Base-by-base conservation (phyloP, 2,329 filamentous ascomycete species). In the Aciculosporium take region DNA sequence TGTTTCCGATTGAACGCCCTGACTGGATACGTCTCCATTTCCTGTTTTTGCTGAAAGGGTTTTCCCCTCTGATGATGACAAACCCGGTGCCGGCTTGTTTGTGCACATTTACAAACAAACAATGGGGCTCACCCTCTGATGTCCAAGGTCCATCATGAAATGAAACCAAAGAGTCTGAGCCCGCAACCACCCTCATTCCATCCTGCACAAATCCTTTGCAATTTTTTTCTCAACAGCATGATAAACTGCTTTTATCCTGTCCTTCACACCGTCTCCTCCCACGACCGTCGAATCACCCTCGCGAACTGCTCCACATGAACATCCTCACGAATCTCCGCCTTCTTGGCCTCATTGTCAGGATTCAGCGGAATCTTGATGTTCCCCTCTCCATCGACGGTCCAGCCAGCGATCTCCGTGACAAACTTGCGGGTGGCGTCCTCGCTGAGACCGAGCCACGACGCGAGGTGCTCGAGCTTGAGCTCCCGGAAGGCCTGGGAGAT, bases 281-380 rank as follows among this genome's bases (percentile, higher is more conserved):
- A 94, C 38, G 84, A 82, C 56, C 88, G 74, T 63, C 82, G 74
- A 48, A 94, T 77, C 47, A 94, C 79, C 51, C 85, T 72, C 40
- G 76, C 69, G 63, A 88, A 88, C 68, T 86, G 86, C 52, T 91
- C 84, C 45, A 94, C 81, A 64, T 83, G 86, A 57, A 98, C 91
- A 50, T 91, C 88, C 71, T 98, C 91, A 54, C 88, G 77, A 56
- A 95, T 93, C 62, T 95, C 84, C 31, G 87, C 82, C 63, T 91
- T 91, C 71, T 93, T 86, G 34, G 87, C 91, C 75, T 96, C 89
- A 62, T 95, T 95, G 66, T 98, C 91, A 58, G 91, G 84, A 69
- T 98, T 98, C 56, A 81, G 70, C 42, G 91, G 91, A 43, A 98
- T 76, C 61, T 76, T 76, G 48, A 95, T 79, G 33, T 67, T 56